Base-by-base conservation (phyloP, 768 basidiomycete genomes). In the Lentinula aciculospora region DNA sequence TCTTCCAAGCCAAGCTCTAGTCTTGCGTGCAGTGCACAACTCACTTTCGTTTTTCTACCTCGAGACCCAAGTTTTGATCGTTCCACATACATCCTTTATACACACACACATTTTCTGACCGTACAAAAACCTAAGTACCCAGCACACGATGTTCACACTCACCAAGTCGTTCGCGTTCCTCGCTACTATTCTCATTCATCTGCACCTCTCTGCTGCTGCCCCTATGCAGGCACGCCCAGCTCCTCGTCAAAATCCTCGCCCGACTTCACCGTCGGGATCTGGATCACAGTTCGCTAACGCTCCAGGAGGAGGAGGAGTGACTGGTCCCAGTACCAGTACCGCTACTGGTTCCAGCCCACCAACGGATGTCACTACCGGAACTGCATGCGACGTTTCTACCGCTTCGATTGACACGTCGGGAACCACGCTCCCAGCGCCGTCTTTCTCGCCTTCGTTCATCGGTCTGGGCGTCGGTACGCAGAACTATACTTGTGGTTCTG, bases 401-500 rank as follows among this genome's bases (percentile, higher is more conserved):
- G 64, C 63, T 5, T 59, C 48, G 15, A 57, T 71, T 21, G 46
- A 60, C 10, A 67, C 67, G 13, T 29, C 61, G 6, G 64, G 69
- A 28, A 71, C 69, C 3, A 53, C 65, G 0, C 67, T 81, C 47
- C 64, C 71, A 2, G 65, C 65, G n/a, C 79, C 79, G 3, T 66
- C 68, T 3, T 59, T 61, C 17, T 57, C 68, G 0, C 69, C 74
- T 1, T 71, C 68, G 8, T 80, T 71, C 65, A 73, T 83, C 53
- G 74, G 71, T 12, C 65, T 81, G n/a, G 80, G 70, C 10, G 65
- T 81, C 51, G 78, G 81, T 23, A 74, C 73, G 15, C 82, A 83
- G 64, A 82, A 83, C 65, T 84, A 83, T 66, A 83, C 80, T 28
- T 83, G 82, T 64, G 65, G 60, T 34, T 66, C 59, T 44, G 68